Percentiles rank a stretch among this genome's conserved stretches.
These are phyloP conservation scores for Chlamydomonas sphaeroides DNA, from an alignment of 139 green algal species.

Conservation along the genomic window DNA sequence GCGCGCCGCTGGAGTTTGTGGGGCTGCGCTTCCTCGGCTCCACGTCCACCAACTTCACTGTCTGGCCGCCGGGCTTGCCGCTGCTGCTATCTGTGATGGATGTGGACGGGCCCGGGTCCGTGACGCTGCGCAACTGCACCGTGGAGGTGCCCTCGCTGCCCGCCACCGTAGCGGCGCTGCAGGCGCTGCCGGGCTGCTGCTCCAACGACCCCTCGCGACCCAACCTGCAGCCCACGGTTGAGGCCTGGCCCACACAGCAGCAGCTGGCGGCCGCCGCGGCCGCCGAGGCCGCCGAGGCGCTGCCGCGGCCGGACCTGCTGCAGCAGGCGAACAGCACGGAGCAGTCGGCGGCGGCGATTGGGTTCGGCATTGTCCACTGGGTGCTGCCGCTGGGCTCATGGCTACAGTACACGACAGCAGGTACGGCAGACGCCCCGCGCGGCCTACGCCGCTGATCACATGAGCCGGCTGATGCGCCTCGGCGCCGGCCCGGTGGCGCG, in stretches of 20 bases:
- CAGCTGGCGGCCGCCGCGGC: background rate
- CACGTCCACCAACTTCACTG: background rate
- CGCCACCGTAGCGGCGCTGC: background rate
- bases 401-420: background rate
- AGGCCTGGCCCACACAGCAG: background rate
- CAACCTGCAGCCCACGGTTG: background rate
- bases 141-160: constrained; percentile 1
- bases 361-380: background rate
- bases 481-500: too few species aligned
- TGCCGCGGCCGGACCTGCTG: too few species aligned
- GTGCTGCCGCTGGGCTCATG: background rate
- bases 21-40: background rate
- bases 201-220: background rate
- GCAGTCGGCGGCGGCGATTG: too few species aligned
- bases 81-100: constrained; percentile 12
- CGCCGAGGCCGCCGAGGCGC: too few species aligned
- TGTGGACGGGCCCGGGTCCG: background rate
- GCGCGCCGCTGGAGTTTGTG: background rate
- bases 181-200: background rate
- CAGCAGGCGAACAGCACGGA: too few species aligned
- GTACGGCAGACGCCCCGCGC: too few species aligned
- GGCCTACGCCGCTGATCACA: too few species aligned
- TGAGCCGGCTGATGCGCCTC: too few species aligned
- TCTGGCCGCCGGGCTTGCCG: constrained; percentile 9
- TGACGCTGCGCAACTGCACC: background rate